phyloP scores from a whole-genome alignment of 805 yeast species.

The Metschnikowia aberdeeniae region DNA sequence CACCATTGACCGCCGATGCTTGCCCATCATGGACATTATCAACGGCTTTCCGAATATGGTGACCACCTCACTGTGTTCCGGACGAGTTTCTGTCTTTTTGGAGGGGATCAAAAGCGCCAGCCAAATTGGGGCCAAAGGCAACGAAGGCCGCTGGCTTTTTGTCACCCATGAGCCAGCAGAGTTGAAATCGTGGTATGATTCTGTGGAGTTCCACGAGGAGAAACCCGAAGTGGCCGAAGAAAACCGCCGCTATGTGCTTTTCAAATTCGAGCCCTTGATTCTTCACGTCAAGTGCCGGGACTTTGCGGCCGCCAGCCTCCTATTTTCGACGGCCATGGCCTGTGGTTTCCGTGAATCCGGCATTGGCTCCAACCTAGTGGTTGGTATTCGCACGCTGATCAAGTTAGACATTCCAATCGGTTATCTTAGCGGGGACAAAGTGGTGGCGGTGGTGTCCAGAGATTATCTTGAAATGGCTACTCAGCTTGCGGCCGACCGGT shows the following conservation, averaged over 20 bases:
- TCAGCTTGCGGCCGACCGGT: constrained; percentile 55
- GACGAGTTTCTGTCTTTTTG: constrained; percentile 75
- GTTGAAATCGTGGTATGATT: constrained; percentile 47
- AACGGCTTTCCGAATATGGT: constrained; percentile 65
- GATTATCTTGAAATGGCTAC: constrained; percentile 52
- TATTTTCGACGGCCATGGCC: constrained; percentile 70
- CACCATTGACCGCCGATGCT: constrained; percentile 66
- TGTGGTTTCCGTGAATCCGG: constrained; percentile 89
- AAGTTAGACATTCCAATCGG: constrained; percentile 78
- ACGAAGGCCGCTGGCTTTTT: constrained; percentile 79
- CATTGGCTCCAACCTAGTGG: constrained; percentile 71
- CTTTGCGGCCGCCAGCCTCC: constrained; percentile 49
- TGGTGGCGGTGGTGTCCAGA: constrained; percentile 45
- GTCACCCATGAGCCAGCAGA: constrained; percentile 62
- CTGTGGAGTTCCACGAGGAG: constrained; percentile 19
- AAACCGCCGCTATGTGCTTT: constrained; percentile 51
- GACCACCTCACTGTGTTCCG: constrained; percentile 87
- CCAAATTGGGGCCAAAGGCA: constrained; percentile 77
- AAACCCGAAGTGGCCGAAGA: constrained; percentile 4
- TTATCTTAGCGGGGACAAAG: constrained; percentile 30
- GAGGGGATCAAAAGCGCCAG: constrained; percentile 58
- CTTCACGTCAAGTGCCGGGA: constrained; percentile 78
- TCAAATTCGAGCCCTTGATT: constrained; percentile 82
- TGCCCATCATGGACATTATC: constrained; percentile 68
- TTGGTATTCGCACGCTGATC: constrained; percentile 73